Percentiles rank a stretch among this genome's conserved stretches.
Conservation (phyloP, 148 eudicot genomes). For the Polygonum maritimum region DNA sequence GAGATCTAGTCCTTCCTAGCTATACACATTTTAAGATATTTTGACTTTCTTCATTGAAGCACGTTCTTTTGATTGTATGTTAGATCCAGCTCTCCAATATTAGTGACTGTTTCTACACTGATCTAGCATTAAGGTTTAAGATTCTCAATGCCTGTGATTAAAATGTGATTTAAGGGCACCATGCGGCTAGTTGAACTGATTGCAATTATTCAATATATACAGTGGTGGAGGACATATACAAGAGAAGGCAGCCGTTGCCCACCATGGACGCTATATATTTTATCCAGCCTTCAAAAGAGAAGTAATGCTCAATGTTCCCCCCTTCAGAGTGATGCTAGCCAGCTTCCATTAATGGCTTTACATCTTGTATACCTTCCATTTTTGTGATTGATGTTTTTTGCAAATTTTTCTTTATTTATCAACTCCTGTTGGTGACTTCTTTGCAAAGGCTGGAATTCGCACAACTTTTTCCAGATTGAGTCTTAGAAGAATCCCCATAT, state of each 20-base stretch:
- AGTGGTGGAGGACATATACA: conserved; percentile 97
- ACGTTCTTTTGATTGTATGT: not conserved
- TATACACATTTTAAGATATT: not conserved
- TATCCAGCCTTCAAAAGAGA: conserved; percentile 85
- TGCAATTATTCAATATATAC: conserved; percentile 21
- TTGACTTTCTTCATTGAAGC: not conserved
- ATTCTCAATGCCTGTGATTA: not conserved
- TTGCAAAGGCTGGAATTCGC: not conserved
- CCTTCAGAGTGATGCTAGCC: not conserved
- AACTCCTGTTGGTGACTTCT: not conserved
- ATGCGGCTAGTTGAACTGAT: not conserved
- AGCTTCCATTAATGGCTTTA: not conserved
- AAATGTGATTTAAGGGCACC: not conserved
- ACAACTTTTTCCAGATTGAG: not conserved
- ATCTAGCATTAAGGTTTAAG: not conserved
- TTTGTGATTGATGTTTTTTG: not conserved
- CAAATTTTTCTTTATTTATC: not conserved
- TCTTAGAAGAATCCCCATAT: not conserved
- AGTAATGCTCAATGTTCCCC: conserved; percentile 32
- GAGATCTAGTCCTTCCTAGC: not conserved
- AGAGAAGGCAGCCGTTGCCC: conserved; percentile 84
- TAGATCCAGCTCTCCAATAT: not conserved
- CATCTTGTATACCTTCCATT: not conserved
- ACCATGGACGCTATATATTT: conserved; percentile 91
- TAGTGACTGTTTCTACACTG: not conserved